Evolutionary conservation across 768 basidiomycete genomes (phyloP).

Genomic region (Inosperma sp.): DNA sequence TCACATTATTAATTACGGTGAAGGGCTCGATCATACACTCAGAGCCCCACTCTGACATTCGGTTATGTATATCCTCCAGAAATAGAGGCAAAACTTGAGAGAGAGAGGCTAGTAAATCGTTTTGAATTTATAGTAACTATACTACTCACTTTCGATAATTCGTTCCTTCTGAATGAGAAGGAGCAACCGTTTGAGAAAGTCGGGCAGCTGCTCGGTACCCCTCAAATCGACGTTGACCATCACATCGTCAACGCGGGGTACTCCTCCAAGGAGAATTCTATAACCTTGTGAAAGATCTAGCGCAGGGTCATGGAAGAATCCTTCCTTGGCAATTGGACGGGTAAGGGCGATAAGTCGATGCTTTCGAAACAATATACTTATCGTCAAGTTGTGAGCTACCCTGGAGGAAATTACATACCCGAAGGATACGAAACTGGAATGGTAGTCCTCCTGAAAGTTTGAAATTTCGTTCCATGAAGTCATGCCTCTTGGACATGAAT

Average conservation of each 20-base stretch:
- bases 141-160: constrained; percentile 11
- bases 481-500: constrained; percentile 28
- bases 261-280: constrained; percentile 29
- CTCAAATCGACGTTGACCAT: constrained; percentile 16
- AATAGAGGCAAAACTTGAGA: constrained; percentile 19
- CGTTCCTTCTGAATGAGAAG: constrained; percentile 14
- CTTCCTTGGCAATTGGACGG: constrained; percentile 21
- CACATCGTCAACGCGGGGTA: constrained; percentile 25
- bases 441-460: constrained; percentile 20
- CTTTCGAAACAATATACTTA: constrained; percentile 1
- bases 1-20: constrained; percentile 22
- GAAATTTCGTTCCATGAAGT: constrained; percentile 29
- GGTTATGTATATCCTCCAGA: constrained; percentile 24
- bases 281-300: constrained; percentile 31
- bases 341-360: constrained; percentile 19
- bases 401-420: constrained; percentile 19
- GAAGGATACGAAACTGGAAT: constrained; percentile 30
- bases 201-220: constrained; percentile 18
- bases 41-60: constrained; percentile 23
- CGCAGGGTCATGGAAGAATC: constrained; percentile 27
- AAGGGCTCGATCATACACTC: constrained; percentile 25
- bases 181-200: constrained; percentile 11
- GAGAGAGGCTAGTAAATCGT: not conserved
- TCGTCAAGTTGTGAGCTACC: not conserved
- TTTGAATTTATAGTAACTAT: not conserved